Conservation (phyloP, 495 filamentous ascomycete genomes). For the Aspergillus affinis region DNA sequence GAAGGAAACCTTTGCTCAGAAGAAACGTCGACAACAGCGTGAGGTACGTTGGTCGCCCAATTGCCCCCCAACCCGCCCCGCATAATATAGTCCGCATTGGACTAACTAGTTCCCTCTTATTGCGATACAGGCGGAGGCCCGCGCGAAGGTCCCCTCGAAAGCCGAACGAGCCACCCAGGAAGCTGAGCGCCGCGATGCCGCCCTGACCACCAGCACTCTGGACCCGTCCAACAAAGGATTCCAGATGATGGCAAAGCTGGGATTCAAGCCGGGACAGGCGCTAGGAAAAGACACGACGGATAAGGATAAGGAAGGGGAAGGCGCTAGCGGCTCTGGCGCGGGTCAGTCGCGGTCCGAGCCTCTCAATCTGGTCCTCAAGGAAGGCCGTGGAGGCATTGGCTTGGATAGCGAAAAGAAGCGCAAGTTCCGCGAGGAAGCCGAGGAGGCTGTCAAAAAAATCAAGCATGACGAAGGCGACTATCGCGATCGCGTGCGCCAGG, state of each 20-base stretch:
- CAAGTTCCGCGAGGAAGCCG: conserved; percentile 67
- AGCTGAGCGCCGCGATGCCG: conserved; percentile 68
- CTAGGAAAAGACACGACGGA: conserved; percentile 55
- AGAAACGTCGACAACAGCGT: conserved; percentile 52
- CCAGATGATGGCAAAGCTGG: conserved; percentile 96
- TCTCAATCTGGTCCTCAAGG: conserved; percentile 67
- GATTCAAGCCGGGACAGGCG: conserved; percentile 71
- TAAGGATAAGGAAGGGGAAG: background rate
- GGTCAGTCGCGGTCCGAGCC: conserved; percentile 56
- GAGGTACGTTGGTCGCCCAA: conserved; percentile 38
- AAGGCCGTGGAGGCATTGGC: conserved; percentile 84
- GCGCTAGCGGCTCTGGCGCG: background rate
- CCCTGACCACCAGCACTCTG: conserved; percentile 68
- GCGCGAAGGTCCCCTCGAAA: conserved; percentile 63
- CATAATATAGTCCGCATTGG: background rate
- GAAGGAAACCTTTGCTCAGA: conserved; percentile 59
- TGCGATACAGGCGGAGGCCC: conserved; percentile 40
- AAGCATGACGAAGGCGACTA: conserved; percentile 73
- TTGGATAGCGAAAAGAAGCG: conserved; percentile 78
- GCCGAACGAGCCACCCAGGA: conserved; percentile 73
- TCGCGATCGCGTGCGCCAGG: conserved; percentile 66
- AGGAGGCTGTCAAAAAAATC: conserved; percentile 58
- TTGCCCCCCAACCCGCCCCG: background rate
- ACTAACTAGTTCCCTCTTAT: conserved; percentile 4
- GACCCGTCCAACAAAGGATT: conserved; percentile 72